Evolutionary conservation across 2,329 filamentous ascomycete species (phyloP), one percentile per base, ranked within the genome.

Genomic region (Xylaria sp.): DNA sequence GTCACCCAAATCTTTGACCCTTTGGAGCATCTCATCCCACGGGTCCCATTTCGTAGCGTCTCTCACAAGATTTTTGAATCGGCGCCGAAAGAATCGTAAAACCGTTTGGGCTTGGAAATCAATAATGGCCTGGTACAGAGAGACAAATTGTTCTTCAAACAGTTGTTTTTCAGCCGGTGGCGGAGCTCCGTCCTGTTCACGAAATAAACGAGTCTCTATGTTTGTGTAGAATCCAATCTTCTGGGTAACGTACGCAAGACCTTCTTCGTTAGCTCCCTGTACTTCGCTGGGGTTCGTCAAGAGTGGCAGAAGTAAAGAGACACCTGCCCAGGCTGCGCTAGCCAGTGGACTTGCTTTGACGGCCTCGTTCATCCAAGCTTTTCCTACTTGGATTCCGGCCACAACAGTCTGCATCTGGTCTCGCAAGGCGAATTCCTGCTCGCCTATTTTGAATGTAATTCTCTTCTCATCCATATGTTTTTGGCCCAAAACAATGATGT

Each of bases 391-490:
- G 37, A 53, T 25, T 15, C 50, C 35, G 23, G 50, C 37, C 14
- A 53, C 37, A 31, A 31, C 50, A 53, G 25, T 17, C 15, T 43
- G 37, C 37, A 53, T 53, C 31, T 53, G 50, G n/a, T 53, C 50
- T 42, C 8, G 50, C 21, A 53, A 37, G 3, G 28, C 21, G 37
- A 53, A 53, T 33, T 19, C 15, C 23, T 53, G 50, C 14, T 33
- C 19, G 8, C 50, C 50, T 21, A 53, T 43, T 7, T 43, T 23
- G 15, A 53, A 42, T 4, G 35, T 9, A 14, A 53, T 53, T 19
- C 14, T 3, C 17, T 43, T 53, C 2, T 15, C 37, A 5, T 43
- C 50, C 37, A 53, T 31, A 8, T 42, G 50, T 53, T 40, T 43
- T 23, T 43, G 50, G 14, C 50, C 50, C 15, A 53, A 31, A 21